Evolutionary conservation across 2,329 filamentous ascomycete genomes (phyloP), one percentile per base, ranked within the genome.

Genomic region (Metarhizium album): DNA sequence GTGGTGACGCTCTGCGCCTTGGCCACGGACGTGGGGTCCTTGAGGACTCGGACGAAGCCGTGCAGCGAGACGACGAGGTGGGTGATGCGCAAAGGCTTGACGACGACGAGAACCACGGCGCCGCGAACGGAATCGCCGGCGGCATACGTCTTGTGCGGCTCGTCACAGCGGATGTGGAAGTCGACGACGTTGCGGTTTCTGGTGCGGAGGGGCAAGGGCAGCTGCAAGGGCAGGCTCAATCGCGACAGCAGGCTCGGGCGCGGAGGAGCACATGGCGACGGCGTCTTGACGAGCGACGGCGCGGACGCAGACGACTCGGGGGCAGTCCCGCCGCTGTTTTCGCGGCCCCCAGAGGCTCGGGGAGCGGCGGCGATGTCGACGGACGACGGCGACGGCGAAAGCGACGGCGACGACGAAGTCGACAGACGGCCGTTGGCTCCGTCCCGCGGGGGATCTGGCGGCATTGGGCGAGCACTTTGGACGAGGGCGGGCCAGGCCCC

Each of bases 21-120:
- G 54, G 73, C 70, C 49, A 77, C 75, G 46, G 75, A 75, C 45
- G 76, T 76, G 37, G 80, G 76, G 58, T 81, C 84, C 67, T 87
- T 89, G 70, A 82, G 87, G 45, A 90, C 86, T 62, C 87, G 83
- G 51, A 88, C 86, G 64, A 83, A 89, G 54, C 87, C 87, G 64
- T 89, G 85, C 49, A 93, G 71, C 53, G 82, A 80, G 55, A 91
- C 84, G 11, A 86, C 86, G 46, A 93, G 74, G 69, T 93, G 87
- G 7, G 87, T 91, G 60, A 93, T 80, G 58, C 86, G 78, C 54
- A 89, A 70, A 18, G 87, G 83, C 66, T 89, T 89, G 59, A 85
- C 72, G 35, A 89, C 78, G 51, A 81, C 84, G 59, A 91, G 71
- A 54, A 87, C 74, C 46, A 91, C 86, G 56, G 79, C 79, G 49